phyloP scores from a whole-genome alignment of 768 basidiomycete species.

The Cystoderma amianthinum region DNA sequence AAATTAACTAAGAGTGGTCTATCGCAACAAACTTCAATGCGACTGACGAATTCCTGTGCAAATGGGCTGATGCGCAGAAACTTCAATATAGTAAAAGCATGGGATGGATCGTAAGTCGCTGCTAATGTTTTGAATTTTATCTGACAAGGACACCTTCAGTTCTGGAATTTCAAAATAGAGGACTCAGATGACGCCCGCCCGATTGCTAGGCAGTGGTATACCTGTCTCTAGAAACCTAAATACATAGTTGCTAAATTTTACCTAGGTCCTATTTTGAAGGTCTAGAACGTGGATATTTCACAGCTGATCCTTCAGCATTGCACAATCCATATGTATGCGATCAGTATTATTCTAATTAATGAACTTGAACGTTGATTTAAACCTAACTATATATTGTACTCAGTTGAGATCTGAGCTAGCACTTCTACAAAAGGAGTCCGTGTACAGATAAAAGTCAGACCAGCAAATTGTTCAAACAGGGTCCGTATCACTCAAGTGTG shows the following conservation, averaged over 20 bases:
- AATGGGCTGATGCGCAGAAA: slow-evolving; percentile 79
- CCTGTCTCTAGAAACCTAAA: background rate
- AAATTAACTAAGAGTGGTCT: slow-evolving; percentile 29
- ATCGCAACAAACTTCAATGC: slow-evolving; percentile 60
- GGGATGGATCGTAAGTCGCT: slow-evolving; percentile 62
- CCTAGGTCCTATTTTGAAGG: slow-evolving; percentile 70
- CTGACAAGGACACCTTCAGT: too few species aligned
- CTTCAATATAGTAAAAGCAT: slow-evolving; percentile 48
- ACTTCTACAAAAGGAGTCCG: too few species aligned
- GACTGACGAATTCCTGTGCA: slow-evolving; percentile 48
- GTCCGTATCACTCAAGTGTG: too few species aligned
- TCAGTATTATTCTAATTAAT: too few species aligned
- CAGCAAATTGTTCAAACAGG: too few species aligned
- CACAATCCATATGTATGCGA: slow-evolving; percentile 60
- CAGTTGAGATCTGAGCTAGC: too few species aligned
- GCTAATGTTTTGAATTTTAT: too few species aligned
- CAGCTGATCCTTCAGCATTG: slow-evolving; percentile 49
- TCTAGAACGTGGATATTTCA: slow-evolving; percentile 51
- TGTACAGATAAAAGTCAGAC: too few species aligned
- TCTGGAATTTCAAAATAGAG: slow-evolving; percentile 75
- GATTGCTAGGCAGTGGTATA: slow-evolving; percentile 54
- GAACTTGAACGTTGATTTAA: too few species aligned
- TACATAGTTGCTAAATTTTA: background rate
- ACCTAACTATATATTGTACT: too few species aligned
- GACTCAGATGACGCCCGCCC: slow-evolving; percentile 40